Percentiles rank a stretch among this genome's conserved stretches.
Conservation (phyloP, 2,329 filamentous ascomycete species). For the Cucurbitaria berberidis region DNA sequence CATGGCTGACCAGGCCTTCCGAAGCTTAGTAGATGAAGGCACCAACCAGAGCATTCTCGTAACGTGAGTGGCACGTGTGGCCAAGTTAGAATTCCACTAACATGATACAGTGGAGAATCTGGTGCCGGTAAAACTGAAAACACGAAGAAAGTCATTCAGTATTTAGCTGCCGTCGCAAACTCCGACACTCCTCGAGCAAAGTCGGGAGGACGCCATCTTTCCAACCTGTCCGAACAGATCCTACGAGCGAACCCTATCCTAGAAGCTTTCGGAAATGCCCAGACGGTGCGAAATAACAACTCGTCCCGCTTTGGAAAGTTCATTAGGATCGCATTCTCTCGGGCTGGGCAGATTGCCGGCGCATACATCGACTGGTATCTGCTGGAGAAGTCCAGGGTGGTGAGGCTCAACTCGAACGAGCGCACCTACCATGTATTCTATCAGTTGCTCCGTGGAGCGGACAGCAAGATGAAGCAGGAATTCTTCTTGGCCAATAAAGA, state of each 20-base stretch:
- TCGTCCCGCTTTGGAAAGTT: constrained; percentile 99
- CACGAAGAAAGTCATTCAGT: constrained; percentile 99
- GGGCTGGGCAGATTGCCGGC: constrained; percentile 86
- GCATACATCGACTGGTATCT: constrained; percentile 99
- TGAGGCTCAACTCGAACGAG: constrained; percentile 84
- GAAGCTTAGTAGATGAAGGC: constrained; percentile 93
- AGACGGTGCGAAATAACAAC: constrained; percentile 97
- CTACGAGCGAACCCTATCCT: constrained; percentile 94
- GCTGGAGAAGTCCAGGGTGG: constrained; percentile 96
- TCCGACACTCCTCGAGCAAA: constrained; percentile 71
- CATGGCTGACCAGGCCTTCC: constrained; percentile 95
- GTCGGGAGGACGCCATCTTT: constrained; percentile 70
- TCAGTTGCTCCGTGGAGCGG: constrained; percentile 86
- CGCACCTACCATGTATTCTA: constrained; percentile 98
- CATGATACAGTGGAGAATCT: constrained; percentile 73
- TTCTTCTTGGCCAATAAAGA: constrained; percentile 77
- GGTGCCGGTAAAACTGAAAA: constrained; percentile 99
- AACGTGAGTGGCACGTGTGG: constrained; percentile 60
- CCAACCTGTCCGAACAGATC: constrained; percentile 94
- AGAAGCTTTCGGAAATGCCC: constrained; percentile 97
- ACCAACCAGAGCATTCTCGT: constrained; percentile 97
- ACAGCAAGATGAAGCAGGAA: constrained; percentile 72
- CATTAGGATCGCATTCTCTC: constrained; percentile 93
- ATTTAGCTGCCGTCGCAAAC: constrained; percentile 90
- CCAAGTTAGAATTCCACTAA: constrained; percentile 20